Evolutionary conservation across 306 rosid species (phyloP).

Genomic region (Prunus mongolica): DNA sequence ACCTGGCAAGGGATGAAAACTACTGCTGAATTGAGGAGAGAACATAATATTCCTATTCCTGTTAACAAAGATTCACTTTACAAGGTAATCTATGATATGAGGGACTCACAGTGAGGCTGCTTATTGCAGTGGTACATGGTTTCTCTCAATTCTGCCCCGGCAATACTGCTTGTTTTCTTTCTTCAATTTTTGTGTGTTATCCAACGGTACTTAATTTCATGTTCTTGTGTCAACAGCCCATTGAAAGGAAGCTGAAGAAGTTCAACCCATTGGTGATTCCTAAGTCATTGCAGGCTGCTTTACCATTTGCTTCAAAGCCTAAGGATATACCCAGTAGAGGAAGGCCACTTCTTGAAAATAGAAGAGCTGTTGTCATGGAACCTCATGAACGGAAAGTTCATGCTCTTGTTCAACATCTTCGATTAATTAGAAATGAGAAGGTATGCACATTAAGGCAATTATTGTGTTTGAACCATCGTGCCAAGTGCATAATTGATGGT

Average conservation of each 20-base stretch:
- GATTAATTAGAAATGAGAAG: conserved; percentile 49
- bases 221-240: conserved; percentile 39
- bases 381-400: conserved; percentile 60
- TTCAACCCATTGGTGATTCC: conserved; percentile 90
- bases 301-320: conserved; percentile 78
- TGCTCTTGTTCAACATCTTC: conserved; percentile 64
- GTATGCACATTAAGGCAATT: conserved; percentile 30
- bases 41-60: conserved; percentile 60
- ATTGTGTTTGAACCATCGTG: conserved; percentile 1
- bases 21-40: conserved; percentile 85
- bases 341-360: conserved; percentile 45
- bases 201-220: not conserved
- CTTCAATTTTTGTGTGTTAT: not conserved
- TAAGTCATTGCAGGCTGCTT: conserved; percentile 53
- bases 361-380: conserved; percentile 76
- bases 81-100: conserved; percentile 45
- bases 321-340: conserved; percentile 49
- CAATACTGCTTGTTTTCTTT: not conserved
- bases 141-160: not conserved
- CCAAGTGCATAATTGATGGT: not conserved
- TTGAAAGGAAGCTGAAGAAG: conserved; percentile 71
- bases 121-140: conserved; percentile 1
- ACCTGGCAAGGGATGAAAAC: conserved; percentile 95
- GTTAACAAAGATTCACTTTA: conserved; percentile 86
- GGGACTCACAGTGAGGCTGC: not conserved